phyloP scores from a whole-genome alignment of 169 alveolate genomes.

The Plasmodium falciparum region DNA sequence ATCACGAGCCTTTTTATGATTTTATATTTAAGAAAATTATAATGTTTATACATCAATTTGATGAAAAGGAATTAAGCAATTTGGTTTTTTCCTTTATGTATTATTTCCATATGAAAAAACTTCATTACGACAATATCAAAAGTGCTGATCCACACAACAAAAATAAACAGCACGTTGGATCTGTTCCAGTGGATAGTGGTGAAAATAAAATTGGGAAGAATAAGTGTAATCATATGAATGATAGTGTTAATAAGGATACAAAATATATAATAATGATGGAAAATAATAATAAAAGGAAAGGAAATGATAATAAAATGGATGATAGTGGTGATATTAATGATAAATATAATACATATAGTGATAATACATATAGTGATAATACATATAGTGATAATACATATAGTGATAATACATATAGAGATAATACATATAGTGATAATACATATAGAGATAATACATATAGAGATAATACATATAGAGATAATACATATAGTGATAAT shows the following conservation, averaged over 20 bases:
- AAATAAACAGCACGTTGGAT: background rate
- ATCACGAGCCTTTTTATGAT: slow-evolving; percentile 58
- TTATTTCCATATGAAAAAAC: slow-evolving; percentile 33
- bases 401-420: background rate
- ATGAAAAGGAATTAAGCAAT: slow-evolving; percentile 62
- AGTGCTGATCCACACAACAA: background rate
- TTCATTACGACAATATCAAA: background rate
- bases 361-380: background rate
- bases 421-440: too few relatives aligned
- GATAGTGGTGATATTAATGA: too few relatives aligned
- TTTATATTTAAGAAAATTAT: slow-evolving; percentile 35
- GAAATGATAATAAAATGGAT: background rate
- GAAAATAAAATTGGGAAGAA: background rate
- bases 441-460: background rate
- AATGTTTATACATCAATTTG: slow-evolving; percentile 37
- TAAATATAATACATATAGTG: background rate
- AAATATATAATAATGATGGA: background rate
- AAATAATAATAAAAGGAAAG: background rate
- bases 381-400: background rate
- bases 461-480: background rate
- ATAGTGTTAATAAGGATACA: background rate
- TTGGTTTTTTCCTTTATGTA: slow-evolving; percentile 52
- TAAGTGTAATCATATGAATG: background rate
- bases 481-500: background rate
- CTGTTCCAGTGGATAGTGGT: background rate